These are phyloP conservation scores for Raphanus hybrid DNA, from an alignment of 441 rosid genomes.

Conservation along the genomic window DNA sequence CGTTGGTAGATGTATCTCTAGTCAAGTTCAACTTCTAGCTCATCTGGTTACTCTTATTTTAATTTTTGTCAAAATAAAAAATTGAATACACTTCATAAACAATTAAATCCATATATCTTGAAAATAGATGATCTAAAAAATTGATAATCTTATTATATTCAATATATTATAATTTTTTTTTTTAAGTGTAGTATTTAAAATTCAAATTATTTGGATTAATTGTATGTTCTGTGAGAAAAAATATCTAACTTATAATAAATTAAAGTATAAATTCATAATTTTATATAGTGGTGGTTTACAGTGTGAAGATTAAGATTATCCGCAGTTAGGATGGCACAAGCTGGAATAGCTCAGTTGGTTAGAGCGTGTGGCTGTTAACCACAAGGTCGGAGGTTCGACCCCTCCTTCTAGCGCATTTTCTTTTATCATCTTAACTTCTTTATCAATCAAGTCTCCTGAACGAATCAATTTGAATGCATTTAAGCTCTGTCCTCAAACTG, in stretches of 20 bases:
- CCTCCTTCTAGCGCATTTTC: conserved; percentile 20
- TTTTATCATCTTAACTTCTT: neutral
- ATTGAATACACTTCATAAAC: neutral
- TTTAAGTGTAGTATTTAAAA: neutral
- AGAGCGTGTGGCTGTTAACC: conserved; percentile 99
- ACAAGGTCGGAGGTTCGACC: conserved; percentile 75
- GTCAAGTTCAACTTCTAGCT: neutral
- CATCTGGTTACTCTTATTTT: neutral
- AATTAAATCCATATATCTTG: too few species aligned
- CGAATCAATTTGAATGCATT: neutral
- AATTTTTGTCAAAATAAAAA: neutral
- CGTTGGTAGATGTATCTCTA: neutral
- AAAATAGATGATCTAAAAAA: too few species aligned
- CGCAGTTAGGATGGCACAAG: conserved; percentile 8
- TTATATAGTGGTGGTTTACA: neutral
- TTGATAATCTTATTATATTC: neutral
- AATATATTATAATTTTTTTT: neutral
- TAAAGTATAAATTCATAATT: neutral
- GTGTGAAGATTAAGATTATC: too few species aligned
- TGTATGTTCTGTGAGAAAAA: neutral
- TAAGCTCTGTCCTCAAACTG: conserved; percentile 4
- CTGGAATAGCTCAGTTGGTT: conserved; percentile 94
- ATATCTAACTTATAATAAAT: neutral
- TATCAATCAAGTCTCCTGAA: neutral
- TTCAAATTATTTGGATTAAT: neutral